Evolutionary conservation across 2,329 filamentous ascomycete genomes (phyloP), one percentile per base, ranked within the genome.

Genomic region (Epichloe scottii): DNA sequence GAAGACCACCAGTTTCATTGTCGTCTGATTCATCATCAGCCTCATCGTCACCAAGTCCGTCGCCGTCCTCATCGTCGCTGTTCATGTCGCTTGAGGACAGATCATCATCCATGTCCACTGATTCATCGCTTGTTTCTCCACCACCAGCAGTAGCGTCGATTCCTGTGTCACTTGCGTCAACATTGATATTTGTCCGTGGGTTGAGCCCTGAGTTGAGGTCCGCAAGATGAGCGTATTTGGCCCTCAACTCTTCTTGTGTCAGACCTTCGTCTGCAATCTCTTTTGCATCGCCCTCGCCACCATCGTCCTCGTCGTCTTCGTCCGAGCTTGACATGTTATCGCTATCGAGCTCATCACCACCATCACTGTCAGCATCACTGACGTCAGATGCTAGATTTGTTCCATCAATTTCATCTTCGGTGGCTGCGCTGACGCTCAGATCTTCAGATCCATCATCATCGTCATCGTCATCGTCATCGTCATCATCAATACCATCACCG

Each of bases 81-180:
- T 56, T 66, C 61, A 71, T 70, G 43, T 83, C 78, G 30, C 74
- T 78, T 3, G 79, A 80, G 3, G 77, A 79, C 57, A 82, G 66
- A 51, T 84, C 80, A 53, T 84, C 80, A 56, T 84, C 81, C 81
- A 85, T 85, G 58, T 83, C 79, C 21, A 84, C 69, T 2, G 81
- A 84, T 60, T 84, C 81, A 56, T 85, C 81, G 42, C 75, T 78
- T 4, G 75, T 80, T 8, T 81, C 78, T 42, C 72, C 46, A 7
- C 5, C 50, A 15, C 14, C n/a, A 26, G 47, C 70, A 41, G 65
- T 58, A 5, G 64, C 64, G 23, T 67, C 63, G 11, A 50, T 17
- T 48, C 48, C 55, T 26, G 57, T 58, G 34, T 60, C 62, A 2
- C 58, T 60, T 1, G 52, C 58, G 39, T 59, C 57, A 5, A 57